A percentile compares a stretch with the other conserved stretches of the same genome.
phyloP scores from a whole-genome alignment of 2,329 filamentous ascomycete genomes.

The Fusarium nanum region DNA sequence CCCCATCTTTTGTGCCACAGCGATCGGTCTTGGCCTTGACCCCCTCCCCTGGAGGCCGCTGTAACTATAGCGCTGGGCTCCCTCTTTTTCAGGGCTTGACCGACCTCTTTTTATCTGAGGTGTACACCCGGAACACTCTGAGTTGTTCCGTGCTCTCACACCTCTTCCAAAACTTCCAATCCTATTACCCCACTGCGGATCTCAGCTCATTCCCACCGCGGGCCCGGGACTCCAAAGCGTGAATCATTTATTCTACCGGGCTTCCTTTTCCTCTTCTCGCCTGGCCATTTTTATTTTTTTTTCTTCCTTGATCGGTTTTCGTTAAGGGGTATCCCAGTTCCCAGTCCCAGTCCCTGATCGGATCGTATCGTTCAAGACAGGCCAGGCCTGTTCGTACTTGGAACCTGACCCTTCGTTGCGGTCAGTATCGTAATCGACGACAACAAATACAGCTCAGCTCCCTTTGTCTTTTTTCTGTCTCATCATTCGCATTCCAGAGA shows the following conservation, averaged over 20 bases:
- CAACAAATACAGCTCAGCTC: slow-evolving; percentile 23
- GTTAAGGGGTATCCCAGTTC: slow-evolving; percentile 37
- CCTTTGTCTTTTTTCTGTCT: slow-evolving; percentile 12
- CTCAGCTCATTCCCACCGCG: slow-evolving; percentile 38
- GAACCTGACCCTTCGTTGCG: slow-evolving; percentile 26
- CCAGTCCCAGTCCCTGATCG: slow-evolving; percentile 6
- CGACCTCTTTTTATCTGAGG: slow-evolving; percentile 16
- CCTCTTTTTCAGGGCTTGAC: slow-evolving; percentile 25
- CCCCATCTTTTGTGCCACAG: slow-evolving; percentile 26
- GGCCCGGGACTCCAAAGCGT: slow-evolving; percentile 35
- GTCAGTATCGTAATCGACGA: slow-evolving; percentile 24
- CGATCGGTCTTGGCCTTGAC: slow-evolving; percentile 1
- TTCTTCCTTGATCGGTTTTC: neutral
- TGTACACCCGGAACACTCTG: neutral
- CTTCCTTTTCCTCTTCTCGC: slow-evolving; percentile 10
- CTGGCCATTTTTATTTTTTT: slow-evolving; percentile 1
- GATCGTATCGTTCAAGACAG: slow-evolving; percentile 32
- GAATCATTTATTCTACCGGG: slow-evolving; percentile 31
- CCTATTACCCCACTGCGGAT: slow-evolving; percentile 33
- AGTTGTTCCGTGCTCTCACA: neutral
- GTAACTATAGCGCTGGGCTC: slow-evolving; percentile 29
- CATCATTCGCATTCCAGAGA: slow-evolving; percentile 17
- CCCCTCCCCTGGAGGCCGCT: slow-evolving; percentile 36
- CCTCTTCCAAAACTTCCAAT: neutral
- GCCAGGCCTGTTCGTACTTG: slow-evolving; percentile 20